A percentile compares a stretch with the other conserved stretches of the same genome.
Evolutionary conservation across 331 rosid genomes (phyloP).

Genomic region (Quercus phellos): DNA sequence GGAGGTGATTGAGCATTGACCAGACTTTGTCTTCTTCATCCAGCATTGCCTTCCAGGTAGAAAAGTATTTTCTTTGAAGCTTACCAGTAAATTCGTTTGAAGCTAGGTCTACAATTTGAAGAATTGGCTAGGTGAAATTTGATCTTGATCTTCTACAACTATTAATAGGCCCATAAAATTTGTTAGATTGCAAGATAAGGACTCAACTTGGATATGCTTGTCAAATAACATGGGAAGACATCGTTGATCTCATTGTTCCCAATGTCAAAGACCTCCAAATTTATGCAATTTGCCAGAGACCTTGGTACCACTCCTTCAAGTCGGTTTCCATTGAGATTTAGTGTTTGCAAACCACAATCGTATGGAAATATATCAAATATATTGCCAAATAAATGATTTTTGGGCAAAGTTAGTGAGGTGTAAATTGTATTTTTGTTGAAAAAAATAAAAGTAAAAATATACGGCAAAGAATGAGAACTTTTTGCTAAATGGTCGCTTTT

Average conservation of each 20-base stretch:
- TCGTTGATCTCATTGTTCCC: conserved; percentile 8
- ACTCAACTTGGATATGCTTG: conserved; percentile 8
- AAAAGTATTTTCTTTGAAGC: background rate
- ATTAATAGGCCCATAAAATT: background rate
- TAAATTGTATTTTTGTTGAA: too few species aligned
- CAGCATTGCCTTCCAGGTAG: conserved; percentile 20
- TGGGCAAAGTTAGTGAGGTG: too few species aligned
- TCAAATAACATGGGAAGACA: conserved; percentile 24
- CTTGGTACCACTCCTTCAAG: conserved; percentile 12
- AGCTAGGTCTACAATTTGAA: conserved; percentile 37
- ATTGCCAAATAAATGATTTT: background rate
- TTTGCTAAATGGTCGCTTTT: too few species aligned
- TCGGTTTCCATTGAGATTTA: conserved; percentile 15
- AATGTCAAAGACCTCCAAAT: conserved; percentile 5
- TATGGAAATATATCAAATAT: background rate
- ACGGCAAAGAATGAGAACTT: too few species aligned
- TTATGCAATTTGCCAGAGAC: conserved; percentile 14
- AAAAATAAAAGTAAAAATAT: too few species aligned
- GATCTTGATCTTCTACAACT: background rate
- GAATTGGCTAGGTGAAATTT: conserved; percentile 5
- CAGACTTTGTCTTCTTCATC: background rate
- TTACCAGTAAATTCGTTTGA: conserved; percentile 23
- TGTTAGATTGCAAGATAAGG: conserved; percentile 4
- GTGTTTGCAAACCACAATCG: conserved; percentile 7
- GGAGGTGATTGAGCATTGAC: conserved; percentile 5